Evolutionary conservation across 129 eudicot species (phyloP).

Genomic region (Sambucus nigra): DNA sequence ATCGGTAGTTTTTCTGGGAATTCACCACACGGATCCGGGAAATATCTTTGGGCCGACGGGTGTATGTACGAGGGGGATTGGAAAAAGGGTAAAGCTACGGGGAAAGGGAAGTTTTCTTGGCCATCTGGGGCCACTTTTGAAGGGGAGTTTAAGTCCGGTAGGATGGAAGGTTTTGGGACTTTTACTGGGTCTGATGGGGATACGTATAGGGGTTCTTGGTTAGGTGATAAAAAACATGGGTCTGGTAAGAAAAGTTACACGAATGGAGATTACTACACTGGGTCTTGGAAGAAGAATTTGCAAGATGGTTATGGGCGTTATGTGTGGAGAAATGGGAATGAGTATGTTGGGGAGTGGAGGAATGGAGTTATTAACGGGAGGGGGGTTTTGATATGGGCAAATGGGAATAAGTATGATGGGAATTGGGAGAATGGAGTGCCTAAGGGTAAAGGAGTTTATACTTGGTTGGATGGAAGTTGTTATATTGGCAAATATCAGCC

Average conservation of each 20-base stretch:
- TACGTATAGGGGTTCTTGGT: constrained; percentile 68
- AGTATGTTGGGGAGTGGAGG: constrained; percentile 86
- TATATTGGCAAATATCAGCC: constrained; percentile 40
- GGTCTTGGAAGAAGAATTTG: constrained; percentile 60
- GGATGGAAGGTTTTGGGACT: constrained; percentile 90
- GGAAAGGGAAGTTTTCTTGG: constrained; percentile 95
- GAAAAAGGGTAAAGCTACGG: constrained; percentile 77
- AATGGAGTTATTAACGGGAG: constrained; percentile 74
- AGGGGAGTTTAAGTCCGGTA: constrained; percentile 83
- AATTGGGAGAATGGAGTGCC: constrained; percentile 76
- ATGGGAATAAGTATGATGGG: constrained; percentile 74
- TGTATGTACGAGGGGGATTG: constrained; percentile 98
- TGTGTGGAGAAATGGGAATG: constrained; percentile 88
- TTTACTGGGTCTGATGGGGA: constrained; percentile 90
- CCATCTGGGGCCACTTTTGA: constrained; percentile 96
- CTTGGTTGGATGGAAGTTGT: constrained; percentile 78
- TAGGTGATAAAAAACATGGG: constrained; percentile 69
- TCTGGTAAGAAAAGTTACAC: constrained; percentile 61
- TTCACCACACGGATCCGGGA: constrained; percentile 89
- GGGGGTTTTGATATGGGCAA: constrained; percentile 65
- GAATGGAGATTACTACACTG: constrained; percentile 81
- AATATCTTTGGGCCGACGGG: constrained; percentile 87
- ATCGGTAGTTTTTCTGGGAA: constrained; percentile 64
- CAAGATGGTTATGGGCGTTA: constrained; percentile 83
- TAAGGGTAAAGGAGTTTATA: constrained; percentile 63